phyloP scores from a whole-genome alignment of 2,329 filamentous ascomycete species.

The Cordyceps tenuipes region DNA sequence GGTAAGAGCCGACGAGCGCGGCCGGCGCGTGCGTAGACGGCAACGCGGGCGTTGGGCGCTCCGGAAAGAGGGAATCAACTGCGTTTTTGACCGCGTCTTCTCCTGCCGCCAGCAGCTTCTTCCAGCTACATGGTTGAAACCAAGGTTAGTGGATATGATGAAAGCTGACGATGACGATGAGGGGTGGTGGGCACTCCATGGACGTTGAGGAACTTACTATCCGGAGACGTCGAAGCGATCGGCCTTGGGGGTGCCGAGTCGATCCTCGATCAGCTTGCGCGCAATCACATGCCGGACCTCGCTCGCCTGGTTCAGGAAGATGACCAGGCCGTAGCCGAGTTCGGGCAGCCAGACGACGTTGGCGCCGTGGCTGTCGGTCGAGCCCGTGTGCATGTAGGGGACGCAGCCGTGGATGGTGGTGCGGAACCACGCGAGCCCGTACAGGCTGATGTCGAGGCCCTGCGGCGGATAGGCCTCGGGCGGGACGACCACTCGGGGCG shows the following conservation, averaged over 20 bases:
- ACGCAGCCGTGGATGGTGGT: conserved; percentile 20
- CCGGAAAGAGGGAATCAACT: conserved; percentile 29
- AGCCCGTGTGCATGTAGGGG: conserved; percentile 24
- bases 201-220: conserved; percentile 15
- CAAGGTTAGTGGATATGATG: not conserved
- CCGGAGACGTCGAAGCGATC: conserved; percentile 16
- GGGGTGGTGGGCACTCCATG: no score
- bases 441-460: conserved; percentile 13
- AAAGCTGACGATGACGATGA: no score
- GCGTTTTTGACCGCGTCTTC: conserved; percentile 22
- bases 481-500: conserved; percentile 18
- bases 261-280: conserved; percentile 24
- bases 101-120: not conserved
- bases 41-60: conserved; percentile 25
- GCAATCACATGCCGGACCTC: conserved; percentile 23
- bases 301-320: conserved; percentile 33
- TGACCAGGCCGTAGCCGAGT: conserved; percentile 23
- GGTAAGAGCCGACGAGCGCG: conserved; percentile 32
- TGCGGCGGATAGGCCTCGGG: conserved; percentile 20
- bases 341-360: conserved; percentile 26
- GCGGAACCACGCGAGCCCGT: conserved; percentile 24
- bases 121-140: not conserved
- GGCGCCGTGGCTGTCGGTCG: conserved; percentile 19
- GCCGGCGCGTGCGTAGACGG: conserved; percentile 28
- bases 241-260: conserved; percentile 15